Percentiles rank a stretch among this genome's conserved stretches.
Conservation (phyloP, 345 rosid species). For the Salix koriyanagi region DNA sequence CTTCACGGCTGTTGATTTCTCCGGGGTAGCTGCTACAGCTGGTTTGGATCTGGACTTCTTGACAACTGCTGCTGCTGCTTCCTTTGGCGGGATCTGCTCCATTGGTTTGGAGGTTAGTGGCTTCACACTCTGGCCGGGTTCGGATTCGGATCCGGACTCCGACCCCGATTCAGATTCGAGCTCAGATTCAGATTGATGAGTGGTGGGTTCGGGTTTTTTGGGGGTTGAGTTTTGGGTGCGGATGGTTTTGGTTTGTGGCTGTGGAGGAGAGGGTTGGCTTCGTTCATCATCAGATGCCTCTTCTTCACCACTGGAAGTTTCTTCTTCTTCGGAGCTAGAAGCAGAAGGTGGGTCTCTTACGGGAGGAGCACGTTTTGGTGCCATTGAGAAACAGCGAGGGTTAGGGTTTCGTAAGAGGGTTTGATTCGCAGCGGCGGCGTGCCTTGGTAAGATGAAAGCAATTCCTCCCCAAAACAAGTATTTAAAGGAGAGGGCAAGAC, state of each 20-base stretch:
- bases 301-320: conserved; percentile 18
- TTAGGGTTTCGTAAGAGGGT: not conserved
- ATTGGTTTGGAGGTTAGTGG: conserved; percentile 5
- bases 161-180: not conserved
- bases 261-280: not conserved
- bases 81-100: not conserved
- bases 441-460: no score
- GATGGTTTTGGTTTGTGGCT: not conserved
- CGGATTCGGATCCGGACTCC: not conserved
- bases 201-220: not conserved
- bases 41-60: not conserved
- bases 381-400: conserved; percentile 9
- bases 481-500: no score
- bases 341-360: conserved; percentile 27
- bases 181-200: not conserved
- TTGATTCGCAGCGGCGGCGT: not conserved
- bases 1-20: not conserved
- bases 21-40: not conserved
- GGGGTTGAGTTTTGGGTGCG: not conserved
- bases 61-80: not conserved
- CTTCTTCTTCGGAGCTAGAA: conserved; percentile 16
- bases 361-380: conserved; percentile 28
- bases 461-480: no score
- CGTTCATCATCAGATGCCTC: conserved; percentile 7
- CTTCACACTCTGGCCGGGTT: not conserved